phyloP scores from a whole-genome alignment of 345 rosid genomes.

The Pistacia integerrima region DNA sequence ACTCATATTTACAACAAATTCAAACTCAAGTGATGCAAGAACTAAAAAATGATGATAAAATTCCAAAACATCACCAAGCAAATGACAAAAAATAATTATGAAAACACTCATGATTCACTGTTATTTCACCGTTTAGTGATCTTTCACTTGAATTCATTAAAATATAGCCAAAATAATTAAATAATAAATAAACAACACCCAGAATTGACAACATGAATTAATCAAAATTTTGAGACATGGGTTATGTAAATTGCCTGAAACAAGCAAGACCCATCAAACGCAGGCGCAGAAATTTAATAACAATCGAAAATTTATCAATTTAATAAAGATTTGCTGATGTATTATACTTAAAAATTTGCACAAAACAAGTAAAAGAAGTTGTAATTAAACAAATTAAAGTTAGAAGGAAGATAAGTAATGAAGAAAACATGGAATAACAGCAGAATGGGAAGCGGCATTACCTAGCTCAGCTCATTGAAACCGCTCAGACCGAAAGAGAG shows the following conservation, averaged over 20 bases:
- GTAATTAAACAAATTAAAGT: neutral
- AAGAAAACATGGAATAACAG: slow-evolving; percentile 1
- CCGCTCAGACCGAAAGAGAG: slow-evolving; percentile 9
- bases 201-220: neutral
- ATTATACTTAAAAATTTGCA: neutral
- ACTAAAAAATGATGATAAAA: neutral
- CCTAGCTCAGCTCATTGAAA: slow-evolving; percentile 27
- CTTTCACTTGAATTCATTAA: neutral
- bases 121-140: neutral
- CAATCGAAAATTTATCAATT: neutral
- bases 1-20: neutral
- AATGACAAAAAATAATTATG: neutral
- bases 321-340: slow-evolving; percentile 2
- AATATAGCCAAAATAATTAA: neutral
- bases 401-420: neutral
- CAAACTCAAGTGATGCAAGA: neutral
- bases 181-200: slow-evolving; percentile 1
- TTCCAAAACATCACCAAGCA: neutral
- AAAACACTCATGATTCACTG: neutral
- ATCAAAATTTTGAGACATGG: neutral
- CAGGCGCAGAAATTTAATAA: neutral
- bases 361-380: neutral
- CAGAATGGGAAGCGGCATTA: slow-evolving; percentile 9
- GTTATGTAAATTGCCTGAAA: neutral
- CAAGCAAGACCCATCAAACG: neutral